Evolutionary conservation across 2,329 filamentous ascomycete genomes (phyloP), one percentile per base, ranked within the genome.

Genomic region (Chaetothyriales sp.): DNA sequence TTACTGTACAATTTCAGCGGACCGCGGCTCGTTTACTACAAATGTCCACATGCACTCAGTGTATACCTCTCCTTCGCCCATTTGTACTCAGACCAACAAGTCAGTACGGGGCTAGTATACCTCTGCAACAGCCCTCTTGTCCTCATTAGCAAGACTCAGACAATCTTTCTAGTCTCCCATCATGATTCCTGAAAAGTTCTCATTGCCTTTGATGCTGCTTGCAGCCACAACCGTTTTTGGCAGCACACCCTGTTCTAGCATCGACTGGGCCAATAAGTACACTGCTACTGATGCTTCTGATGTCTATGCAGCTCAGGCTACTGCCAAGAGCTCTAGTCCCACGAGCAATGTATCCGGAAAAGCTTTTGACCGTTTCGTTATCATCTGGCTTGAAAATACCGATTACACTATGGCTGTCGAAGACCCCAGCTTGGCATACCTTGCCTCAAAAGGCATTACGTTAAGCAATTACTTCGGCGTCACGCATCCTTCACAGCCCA

Each of bases 321-420:
- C 77, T 1, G 80, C 80, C 9, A 72, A 74, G 63, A 81, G 81
- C 1, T 67, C 69, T 55, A 80, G 77, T 55, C 79, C 81, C 1
- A 79, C 75, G 29, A 81, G 75, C 64, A 64, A 80, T 61, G 80
- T 89, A 49, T 75, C 79, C 63, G 86, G 86, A 56, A 80, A 82
- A 63, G 80, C 75, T 0, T 89, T 89, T 63, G 77, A 88, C 63
- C 80, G 85, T 15, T 77, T 86, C 55, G 80, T 80, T 51, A 77
- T 81, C 52, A 80, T 89, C 66, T 89, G 83, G 81, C 74, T 88
- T 47, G 86, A 89, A 70, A 89, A 89, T 65, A 85, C 81, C 47
- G 74, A 78, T 66, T 89, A 77, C 58, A 74, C 78, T 49, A 77
- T 81, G 61, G 80, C 84, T 1, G 70, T 71, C 40, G 76, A 73